Evolutionary conservation across 768 basidiomycete species (phyloP).

Genomic region (Boletus rubroflammeus): DNA sequence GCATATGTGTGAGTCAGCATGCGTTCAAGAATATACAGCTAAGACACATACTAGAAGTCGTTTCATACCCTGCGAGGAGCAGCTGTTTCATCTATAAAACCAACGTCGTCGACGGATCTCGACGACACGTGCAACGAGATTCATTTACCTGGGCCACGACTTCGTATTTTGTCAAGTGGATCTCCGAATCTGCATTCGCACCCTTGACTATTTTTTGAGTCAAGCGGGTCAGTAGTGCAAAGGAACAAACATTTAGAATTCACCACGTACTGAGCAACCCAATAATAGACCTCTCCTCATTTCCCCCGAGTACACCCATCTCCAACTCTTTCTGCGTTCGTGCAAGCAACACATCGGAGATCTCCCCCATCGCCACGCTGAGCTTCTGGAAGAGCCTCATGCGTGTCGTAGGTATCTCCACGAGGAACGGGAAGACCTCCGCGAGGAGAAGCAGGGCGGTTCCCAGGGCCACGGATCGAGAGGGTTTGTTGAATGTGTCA

Average conservation of each 20-base stretch:
- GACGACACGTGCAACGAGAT: too few species aligned
- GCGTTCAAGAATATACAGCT: neutral
- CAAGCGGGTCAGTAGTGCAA: neutral
- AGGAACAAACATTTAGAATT: conserved; percentile 21
- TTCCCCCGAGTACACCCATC: conserved; percentile 11
- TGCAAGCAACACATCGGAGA: conserved; percentile 38
- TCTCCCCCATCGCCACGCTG: conserved; percentile 33
- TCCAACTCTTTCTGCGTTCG: conserved; percentile 34
- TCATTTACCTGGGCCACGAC: conserved; percentile 21
- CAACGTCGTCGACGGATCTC: neutral
- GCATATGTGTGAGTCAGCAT: neutral
- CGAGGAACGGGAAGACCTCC: conserved; percentile 34
- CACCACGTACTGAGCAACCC: conserved; percentile 19
- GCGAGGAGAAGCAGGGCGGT: conserved; percentile 34
- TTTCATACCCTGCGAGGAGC: conserved; percentile 21
- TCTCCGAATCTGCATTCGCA: conserved; percentile 22
- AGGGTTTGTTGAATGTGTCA: conserved; percentile 31
- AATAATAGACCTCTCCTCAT: conserved; percentile 27
- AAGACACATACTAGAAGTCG: conserved; percentile 15
- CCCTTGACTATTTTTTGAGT: conserved; percentile 32
- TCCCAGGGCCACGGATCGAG: conserved; percentile 21
- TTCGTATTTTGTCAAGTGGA: conserved; percentile 26
- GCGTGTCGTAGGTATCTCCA: conserved; percentile 35
- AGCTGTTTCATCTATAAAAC: conserved; percentile 14
- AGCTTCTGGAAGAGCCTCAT: conserved; percentile 28